Evolutionary conservation across 208 protist genomes (phyloP), one percentile per base, ranked within the genome.

Genomic region (Leishmania arabica): DNA sequence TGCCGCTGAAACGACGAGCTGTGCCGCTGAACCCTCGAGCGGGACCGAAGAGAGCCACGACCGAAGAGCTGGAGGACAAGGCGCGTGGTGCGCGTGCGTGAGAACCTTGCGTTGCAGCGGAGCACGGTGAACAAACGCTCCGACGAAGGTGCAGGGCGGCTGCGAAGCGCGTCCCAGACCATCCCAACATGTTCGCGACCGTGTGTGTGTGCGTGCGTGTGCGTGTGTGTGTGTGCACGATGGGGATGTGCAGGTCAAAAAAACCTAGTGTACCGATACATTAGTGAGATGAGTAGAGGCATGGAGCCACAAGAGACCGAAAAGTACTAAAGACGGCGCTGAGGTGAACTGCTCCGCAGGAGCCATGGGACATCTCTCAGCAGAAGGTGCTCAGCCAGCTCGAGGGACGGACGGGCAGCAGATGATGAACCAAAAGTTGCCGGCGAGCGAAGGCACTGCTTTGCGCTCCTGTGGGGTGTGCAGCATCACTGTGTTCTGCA

Each of bases 21-120:
- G 81, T 79, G 27, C 13, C 27, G 11, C 80, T 53, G 65, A 88
- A 81, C 54, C 56, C 7, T 73, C 86, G 80, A 21, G 40, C 49
- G 6, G 56, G 37, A 31, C 54, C 54, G n/a, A 77, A 11, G 13
- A 74, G 51, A 21, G 72, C 42, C 31, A 6, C 15, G 21, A 21
- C 9, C 34, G 69, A 51, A 51, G 69, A 73, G 27, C 54, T 66
- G 74, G 24, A 21, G 24, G 47, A 11, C 21, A 45, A 53, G 40
- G 45, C 45, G 40, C 24, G 34, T 2, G 40, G 5, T 37, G 47
- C 21, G 47, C 21, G 13, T 31, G 69, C 27, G 13, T 73, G 45
- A 73, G 6, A 53, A 54, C n/a, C 2, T 53, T 54, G 69, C 11
- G 47, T 19, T 51, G 69, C 69, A 31, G 69, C 21, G 24, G 21